Base-by-base conservation (phyloP, 2,329 filamentous ascomycete genomes). In the Fusarium abutilonis region DNA sequence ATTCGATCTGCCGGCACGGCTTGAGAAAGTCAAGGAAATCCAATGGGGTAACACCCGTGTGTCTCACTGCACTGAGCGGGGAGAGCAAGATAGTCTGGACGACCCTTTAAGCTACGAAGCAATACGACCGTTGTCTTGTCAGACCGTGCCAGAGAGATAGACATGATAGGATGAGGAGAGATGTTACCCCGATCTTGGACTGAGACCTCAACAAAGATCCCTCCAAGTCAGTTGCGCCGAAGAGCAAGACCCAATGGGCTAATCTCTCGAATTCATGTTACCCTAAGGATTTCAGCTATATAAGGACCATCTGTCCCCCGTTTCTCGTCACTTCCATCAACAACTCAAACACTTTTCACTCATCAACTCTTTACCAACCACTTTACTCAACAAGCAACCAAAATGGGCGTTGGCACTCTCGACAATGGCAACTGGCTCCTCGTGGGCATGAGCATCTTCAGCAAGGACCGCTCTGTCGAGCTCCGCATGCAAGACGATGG, bases 401-500 rank as follows among this genome's bases (percentile, higher is more conserved):
- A 4, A 17, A 55, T 55, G 46, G 46, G 47, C 9, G 42, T 52
- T 11, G 47, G 38, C 8, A 55, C 52, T 52, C 52, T 56, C 3
- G 52, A 56, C 2, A 56, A 56, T 14, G 53, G 53, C 4, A 11
- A 55, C n/a, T 57, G 54, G 54, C 54, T 57, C 15, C 38, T 56
- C 29, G 43, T 49, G 2, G 51, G 38, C 11, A 48, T 49, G 42
- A 57, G 54, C 32, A 48, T 57, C 29, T 55, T 36, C 29, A 56
- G 51, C 26, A 35, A 49, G n/a, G 26, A 57, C 1, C 42, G 54
- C 15, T 40, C 51, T 4, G 43, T 56, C 6, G 54, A 57, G 38
- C 54, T 57, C 26, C 51, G 51, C 31, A 57, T 57, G 54, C 51
- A 57, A 38, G 43, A 57, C n/a, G 54, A 57, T 4, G 54, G 54